Evolutionary conservation across 495 filamentous ascomycete genomes (phyloP), one percentile per base, ranked within the genome.

Genomic region (Trichoderma gamsii): DNA sequence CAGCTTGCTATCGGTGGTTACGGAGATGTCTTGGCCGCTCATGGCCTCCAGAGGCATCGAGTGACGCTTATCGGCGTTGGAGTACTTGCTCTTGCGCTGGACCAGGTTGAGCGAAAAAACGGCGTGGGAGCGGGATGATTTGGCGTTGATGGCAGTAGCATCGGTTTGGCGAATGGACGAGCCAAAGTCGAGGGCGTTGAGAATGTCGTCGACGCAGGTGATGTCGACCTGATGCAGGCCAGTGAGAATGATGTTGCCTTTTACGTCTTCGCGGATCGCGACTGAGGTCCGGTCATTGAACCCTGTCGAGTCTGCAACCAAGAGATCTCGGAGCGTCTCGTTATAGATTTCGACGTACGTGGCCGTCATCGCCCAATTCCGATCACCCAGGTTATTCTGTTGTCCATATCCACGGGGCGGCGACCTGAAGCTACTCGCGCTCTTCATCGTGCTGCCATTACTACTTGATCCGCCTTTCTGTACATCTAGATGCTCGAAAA

Each of bases 291-390:
- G 87, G 74, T 98, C 95, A 66, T 82, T 76, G 32, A 73, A 70
- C 13, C 89, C 85, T 0, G 89, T 83, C 32, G 86, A 80, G 52
- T 98, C 95, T 2, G 91, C 88, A 12, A 97, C 76, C 38, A 99
- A 85, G 61, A 99, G 84, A 81, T 99, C 95, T 69, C 96, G 87
- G 63, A 98, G 80, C 72, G 92, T 88, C 79, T 99, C 95, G 73
- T 99, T 97, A 83, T 99, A 99, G 63, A 99, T 99, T 84, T 99
- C 95, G 65, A 99, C 93, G 73, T 99, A 99, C 13, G 92, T 97
- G 8, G 95, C 95, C 77, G 91, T 96, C 76, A 99, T 80, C 65
- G 90, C 90, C 95, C 95, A 99, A 70, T 84, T 92, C 81, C 65
- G 41, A 29, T 66, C 65, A 41, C 65, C 65, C 41, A 66, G 43